Percentiles rank a stretch among this genome's conserved stretches.
Evolutionary conservation across 768 basidiomycete genomes (phyloP).

Genomic region (Terana coerulea): DNA sequence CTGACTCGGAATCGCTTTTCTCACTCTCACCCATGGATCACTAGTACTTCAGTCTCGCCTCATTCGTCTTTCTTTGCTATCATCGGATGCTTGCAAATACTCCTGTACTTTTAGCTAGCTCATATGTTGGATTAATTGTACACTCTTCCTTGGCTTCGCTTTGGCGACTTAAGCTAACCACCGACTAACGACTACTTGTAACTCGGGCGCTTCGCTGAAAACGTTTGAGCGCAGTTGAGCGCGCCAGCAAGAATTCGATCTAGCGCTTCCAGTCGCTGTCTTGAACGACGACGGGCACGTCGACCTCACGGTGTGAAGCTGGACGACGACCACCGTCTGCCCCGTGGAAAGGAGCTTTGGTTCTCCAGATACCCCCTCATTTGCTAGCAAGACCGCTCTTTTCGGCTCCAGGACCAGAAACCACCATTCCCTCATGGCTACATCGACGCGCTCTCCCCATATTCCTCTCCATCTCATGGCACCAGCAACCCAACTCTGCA

Average conservation of each 20-base stretch:
- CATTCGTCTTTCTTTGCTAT: too few species aligned
- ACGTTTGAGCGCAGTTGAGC: constrained; percentile 1
- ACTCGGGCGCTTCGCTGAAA: constrained; percentile 5
- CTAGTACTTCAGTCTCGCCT: too few species aligned
- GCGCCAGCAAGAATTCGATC: neutral
- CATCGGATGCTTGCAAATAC: too few species aligned
- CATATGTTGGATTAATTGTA: neutral
- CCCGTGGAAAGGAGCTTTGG: neutral
- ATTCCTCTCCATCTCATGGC: constrained; percentile 8
- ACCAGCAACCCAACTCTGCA: constrained; percentile 27
- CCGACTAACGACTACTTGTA: neutral
- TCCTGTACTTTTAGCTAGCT: neutral
- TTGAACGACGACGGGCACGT: constrained; percentile 13
- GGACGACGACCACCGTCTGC: neutral
- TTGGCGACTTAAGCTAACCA: neutral
- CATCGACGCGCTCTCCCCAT: constrained; percentile 16
- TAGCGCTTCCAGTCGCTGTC: constrained; percentile 3
- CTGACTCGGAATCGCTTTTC: neutral
- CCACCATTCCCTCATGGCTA: constrained; percentile 20
- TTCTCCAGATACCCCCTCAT: constrained; percentile 9
- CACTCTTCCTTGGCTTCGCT: neutral
- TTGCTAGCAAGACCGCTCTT: constrained; percentile 16
- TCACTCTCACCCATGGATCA: neutral
- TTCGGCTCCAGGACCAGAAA: constrained; percentile 11
- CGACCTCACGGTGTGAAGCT: neutral